Conservation (phyloP, 495 filamentous ascomycete species). For the Penicillium crystallinum region DNA sequence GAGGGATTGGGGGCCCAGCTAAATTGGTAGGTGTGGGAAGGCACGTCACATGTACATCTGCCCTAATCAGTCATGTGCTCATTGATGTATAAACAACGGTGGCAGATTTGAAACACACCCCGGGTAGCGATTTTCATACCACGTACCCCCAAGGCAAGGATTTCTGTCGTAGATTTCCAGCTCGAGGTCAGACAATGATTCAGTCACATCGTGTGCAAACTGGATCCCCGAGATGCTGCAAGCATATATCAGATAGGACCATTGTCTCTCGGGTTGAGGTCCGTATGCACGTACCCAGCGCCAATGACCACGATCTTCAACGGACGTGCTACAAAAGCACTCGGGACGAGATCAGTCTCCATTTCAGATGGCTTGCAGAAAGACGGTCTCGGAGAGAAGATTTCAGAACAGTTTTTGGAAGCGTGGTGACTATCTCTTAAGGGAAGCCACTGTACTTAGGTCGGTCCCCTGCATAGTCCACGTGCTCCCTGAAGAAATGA, state of each 20-base stretch:
- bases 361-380: neutral
- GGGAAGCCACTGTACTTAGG: neutral
- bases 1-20: constrained; percentile 12
- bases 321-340: constrained; percentile 2
- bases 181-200: constrained; percentile 40
- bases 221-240: constrained; percentile 5
- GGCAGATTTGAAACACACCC: constrained; percentile 24
- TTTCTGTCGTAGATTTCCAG: constrained; percentile 69
- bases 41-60: constrained; percentile 16
- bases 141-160: constrained; percentile 55
- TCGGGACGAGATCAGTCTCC: neutral
- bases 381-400: neutral
- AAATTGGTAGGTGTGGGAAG: constrained; percentile 15
- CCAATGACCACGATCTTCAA: constrained; percentile 52
- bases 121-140: constrained; percentile 60
- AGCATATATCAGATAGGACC: neutral
- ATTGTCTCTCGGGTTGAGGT: constrained; percentile 35
- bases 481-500: neutral
- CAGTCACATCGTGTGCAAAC: constrained; percentile 28
- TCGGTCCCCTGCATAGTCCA: neutral
- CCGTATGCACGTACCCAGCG: constrained; percentile 48
- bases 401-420: neutral
- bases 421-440: neutral
- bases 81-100: neutral
- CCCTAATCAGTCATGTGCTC: neutral